Base-by-base conservation (phyloP, 2,329 filamentous ascomycete species). In the Colletotrichum endophyticum region DNA sequence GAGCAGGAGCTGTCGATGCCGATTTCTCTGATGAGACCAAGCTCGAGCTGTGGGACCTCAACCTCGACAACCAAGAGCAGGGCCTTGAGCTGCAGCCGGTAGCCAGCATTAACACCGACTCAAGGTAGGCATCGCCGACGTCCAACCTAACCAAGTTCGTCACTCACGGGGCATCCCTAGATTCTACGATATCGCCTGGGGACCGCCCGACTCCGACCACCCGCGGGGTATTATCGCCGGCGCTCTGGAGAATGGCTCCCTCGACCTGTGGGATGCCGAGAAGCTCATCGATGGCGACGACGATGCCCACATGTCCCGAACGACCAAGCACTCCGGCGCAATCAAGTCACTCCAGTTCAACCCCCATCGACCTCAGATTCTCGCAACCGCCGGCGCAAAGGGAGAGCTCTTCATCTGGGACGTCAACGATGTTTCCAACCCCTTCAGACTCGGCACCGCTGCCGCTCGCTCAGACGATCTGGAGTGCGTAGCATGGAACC, bases 281-380 rank as follows among this genome's bases (percentile, higher is more conserved):
- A 92, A 91, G 85, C 90, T 93, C 64, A 87, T 91, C 69, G 83
- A 87, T 15, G 91, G 91, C 75, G 88, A 86, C 28, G 86, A 88
- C 12, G 95, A 98, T 84, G 92, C 96, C n/a, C 89, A 95, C 79
- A 93, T 99, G 81, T 96, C 95, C 79, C 92, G 95, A 83, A 96
- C 95, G 36, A 93, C 93, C 67, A 98, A 98, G 86, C 97, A 99
- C 86, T 96, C 92, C 64, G 97, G 96, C 27, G 92, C 96, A 22
- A 96, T 98, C 86, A 98, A 98, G 87, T 93, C 97, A 32, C 89
- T 99, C 77, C 96, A 99, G 85, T 99, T 99, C 91, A 99, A 99
- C 86, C 96, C 96, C 13, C 91, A 95, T 85, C 94, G 96, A 84
- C 93, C 96, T 32, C 96, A 98, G 82, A 94, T 99, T 75, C 90